A percentile compares a stretch with the other conserved stretches of the same genome.
phyloP scores from a whole-genome alignment of 2,329 filamentous ascomycete species.

The Rhynchosporium graminicola region DNA sequence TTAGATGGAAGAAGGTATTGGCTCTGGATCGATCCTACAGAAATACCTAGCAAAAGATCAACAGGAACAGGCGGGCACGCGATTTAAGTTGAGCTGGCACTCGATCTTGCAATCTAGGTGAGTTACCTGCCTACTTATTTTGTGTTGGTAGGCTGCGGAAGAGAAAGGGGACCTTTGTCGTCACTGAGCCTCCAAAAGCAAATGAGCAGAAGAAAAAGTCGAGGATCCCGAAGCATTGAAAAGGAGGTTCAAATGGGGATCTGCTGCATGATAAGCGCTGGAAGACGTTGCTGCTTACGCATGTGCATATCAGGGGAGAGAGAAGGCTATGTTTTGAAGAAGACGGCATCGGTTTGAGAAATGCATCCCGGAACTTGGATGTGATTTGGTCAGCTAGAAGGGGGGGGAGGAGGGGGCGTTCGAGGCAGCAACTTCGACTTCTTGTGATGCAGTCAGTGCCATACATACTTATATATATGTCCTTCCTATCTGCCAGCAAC shows the following conservation, averaged over 20 bases:
- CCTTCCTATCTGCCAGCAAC: conserved; percentile 16
- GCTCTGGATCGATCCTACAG: neutral
- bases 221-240: conserved; percentile 16
- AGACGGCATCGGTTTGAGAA: conserved; percentile 19
- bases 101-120: neutral
- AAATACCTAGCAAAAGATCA: neutral
- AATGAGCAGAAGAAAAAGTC: conserved; percentile 1
- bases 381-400: conserved; percentile 16
- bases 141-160: neutral
- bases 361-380: neutral
- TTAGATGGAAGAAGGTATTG: neutral
- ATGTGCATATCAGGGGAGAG: neutral
- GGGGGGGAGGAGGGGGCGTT: neutral
- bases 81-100: neutral
- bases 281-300: conserved; percentile 24
- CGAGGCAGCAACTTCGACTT: conserved; percentile 22
- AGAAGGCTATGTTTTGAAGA: neutral
- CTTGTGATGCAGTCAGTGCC: neutral
- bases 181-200: conserved; percentile 13
- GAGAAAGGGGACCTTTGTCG: conserved; percentile 21
- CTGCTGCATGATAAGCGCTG: conserved; percentile 23
- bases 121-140: neutral
- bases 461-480: neutral
- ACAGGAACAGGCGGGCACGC: neutral
- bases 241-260: conserved; percentile 11